Evolutionary conservation across 176 grass and related monocot genomes (phyloP), one percentile per base, ranked within the genome.

Genomic region (Tillandsia fasciculata): DNA sequence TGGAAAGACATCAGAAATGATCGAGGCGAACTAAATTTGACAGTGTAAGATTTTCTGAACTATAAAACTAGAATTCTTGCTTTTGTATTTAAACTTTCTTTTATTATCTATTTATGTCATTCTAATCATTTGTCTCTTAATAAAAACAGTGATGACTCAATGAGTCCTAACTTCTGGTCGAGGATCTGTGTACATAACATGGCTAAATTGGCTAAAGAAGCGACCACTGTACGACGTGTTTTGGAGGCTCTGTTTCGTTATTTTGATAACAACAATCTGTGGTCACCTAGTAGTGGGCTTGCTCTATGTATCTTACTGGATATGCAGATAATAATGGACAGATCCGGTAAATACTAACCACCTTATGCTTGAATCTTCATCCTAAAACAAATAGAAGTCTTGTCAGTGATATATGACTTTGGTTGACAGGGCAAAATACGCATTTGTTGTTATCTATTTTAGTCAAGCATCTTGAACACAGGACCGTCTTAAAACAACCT

Each of bases 121-220:
- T 59, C 54, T 59, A 17, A 17, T 59, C 12, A 17, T 59, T 1
- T 59, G n/a, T 59, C 1, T 59, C 6, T 59, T 59, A 15, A 42
- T 12, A 53, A 58, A 12, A 67, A 66, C 68, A 97, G 89, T 64
- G 84, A 92, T 85, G 86, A 97, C 77, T 68, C 65, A 74, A 74
- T 81, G 75, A 92, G 79, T 74, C 84, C 89, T 48, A 85, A 87
- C 74, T 92, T 97, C 76, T 97, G 93, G 93, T 90, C 89, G 42
- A 91, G 93, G 79, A 76, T 97, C 64, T 97, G 93, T 79, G 74
- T 97, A 47, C 93, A 92, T 83, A 97, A 97, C 84, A 85, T 97
- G 79, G 93, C 93, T 33, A 90, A 79, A 80, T 92, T 97, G 87
- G 88, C 89, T 29, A 97, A 80, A 66, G 93, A 90, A 85, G 89